Conservation (phyloP, 164 flowering plant genomes). For the Paratinospora sagittata region DNA sequence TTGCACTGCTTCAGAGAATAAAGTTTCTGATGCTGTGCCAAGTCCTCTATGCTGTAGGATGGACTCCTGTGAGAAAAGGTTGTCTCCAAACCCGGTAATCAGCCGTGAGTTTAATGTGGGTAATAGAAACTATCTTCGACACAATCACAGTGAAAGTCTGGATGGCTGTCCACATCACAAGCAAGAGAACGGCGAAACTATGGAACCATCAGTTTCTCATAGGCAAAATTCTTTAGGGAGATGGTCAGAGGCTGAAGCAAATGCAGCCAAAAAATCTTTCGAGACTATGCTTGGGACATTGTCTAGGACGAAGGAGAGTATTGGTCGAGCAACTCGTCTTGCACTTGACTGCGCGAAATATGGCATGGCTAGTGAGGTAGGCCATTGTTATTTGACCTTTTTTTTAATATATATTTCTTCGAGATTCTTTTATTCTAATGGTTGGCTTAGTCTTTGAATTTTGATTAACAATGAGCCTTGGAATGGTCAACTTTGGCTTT, state of each 20-base stretch:
- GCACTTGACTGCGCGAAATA: slow-evolving; percentile 89
- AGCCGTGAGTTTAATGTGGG: slow-evolving; percentile 31
- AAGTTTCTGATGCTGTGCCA: slow-evolving; percentile 23
- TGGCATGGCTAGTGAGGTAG: slow-evolving; percentile 75
- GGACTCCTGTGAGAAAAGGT: slow-evolving; percentile 28
- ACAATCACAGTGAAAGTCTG: slow-evolving; percentile 37
- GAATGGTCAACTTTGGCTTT: not conserved
- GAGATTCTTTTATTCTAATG: not conserved
- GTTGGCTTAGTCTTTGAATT: not conserved
- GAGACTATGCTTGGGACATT: slow-evolving; percentile 53
- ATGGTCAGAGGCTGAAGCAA: slow-evolving; percentile 36
- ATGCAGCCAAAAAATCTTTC: slow-evolving; percentile 50
- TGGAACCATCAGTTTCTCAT: slow-evolving; percentile 22
- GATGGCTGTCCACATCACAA: slow-evolving; percentile 22
- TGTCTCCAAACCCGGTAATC: slow-evolving; percentile 27
- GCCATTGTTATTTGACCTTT: not conserved
- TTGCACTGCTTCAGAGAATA: slow-evolving; percentile 25
- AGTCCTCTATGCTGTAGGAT: slow-evolving; percentile 29
- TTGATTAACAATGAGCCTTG: not conserved
- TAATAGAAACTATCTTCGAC: slow-evolving; percentile 26
- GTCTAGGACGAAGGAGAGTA: slow-evolving; percentile 90
- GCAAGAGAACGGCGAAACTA: slow-evolving; percentile 25
- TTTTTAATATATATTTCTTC: too few relatives aligned
- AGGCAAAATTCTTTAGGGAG: slow-evolving; percentile 29
- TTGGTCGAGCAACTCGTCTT: slow-evolving; percentile 84